Conservation (phyloP, 2,329 filamentous ascomycete species). For the Colletotrichum orbiculare region DNA sequence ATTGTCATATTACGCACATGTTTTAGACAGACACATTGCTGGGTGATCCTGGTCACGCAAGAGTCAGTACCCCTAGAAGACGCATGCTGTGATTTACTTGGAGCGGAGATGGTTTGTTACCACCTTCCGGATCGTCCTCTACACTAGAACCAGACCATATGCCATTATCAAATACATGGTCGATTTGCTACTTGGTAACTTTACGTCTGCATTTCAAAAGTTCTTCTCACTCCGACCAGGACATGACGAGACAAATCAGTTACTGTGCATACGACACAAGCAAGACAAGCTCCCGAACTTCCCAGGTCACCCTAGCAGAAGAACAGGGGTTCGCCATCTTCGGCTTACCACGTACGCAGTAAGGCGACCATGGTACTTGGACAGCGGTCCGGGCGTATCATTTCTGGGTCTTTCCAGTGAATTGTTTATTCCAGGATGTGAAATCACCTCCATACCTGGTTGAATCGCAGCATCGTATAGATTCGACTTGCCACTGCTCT, state of each 20-base stretch:
- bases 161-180: not conserved
- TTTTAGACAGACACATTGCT: too few relatives aligned
- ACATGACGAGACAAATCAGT: too few relatives aligned
- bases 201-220: conserved; percentile 21
- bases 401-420: not conserved
- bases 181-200: not conserved
- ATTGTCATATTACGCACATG: too few relatives aligned
- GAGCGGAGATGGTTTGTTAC: too few relatives aligned
- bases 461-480: conserved; percentile 6
- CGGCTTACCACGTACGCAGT: not conserved
- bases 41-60: too few relatives aligned
- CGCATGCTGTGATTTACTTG: too few relatives aligned
- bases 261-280: not conserved
- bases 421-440: not conserved
- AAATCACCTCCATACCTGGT: not conserved
- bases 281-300: conserved; percentile 8
- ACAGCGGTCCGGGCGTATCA: conserved; percentile 26
- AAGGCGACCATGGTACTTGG: conserved; percentile 3
- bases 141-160: too few relatives aligned
- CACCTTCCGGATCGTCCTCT: too few relatives aligned
- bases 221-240: not conserved
- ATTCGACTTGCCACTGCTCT: too few relatives aligned
- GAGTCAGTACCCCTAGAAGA: too few relatives aligned
- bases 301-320: conserved; percentile 14
- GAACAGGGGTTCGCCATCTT: not conserved